Evolutionary conservation across 2,329 filamentous ascomycete species (phyloP).

Genomic region (Trichoderma hamatum): DNA sequence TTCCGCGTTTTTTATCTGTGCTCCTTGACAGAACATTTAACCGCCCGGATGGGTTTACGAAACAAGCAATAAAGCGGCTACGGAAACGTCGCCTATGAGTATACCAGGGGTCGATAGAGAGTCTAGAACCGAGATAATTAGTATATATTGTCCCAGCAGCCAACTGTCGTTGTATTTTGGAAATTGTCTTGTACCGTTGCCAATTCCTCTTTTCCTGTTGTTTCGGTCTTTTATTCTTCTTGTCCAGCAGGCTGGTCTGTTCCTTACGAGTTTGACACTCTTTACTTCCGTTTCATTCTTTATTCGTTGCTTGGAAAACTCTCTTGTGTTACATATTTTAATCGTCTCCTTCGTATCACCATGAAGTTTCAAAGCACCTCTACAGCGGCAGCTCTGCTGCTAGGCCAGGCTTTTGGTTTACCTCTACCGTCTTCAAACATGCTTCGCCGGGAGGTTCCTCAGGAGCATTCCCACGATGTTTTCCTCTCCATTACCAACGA

Average conservation of each 20-base stretch:
- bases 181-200: background rate
- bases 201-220: background rate
- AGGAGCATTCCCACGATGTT: background rate
- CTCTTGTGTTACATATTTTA: background rate
- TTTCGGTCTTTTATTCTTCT: background rate
- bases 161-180: background rate
- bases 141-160: background rate
- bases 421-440: background rate
- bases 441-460: background rate
- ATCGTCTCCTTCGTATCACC: background rate
- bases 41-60: background rate
- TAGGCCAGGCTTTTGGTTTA: background rate
- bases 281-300: background rate
- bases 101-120: background rate
- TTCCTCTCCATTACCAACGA: background rate
- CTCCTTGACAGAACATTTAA: background rate
- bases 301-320: background rate
- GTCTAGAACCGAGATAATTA: background rate
- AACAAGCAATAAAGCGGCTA: background rate
- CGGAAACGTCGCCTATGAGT: background rate
- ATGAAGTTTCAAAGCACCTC: background rate
- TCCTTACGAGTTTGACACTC: conserved; percentile 12
- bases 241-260: conserved; percentile 5
- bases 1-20: background rate
- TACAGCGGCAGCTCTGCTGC: background rate